Evolutionary conservation across 192 early-diverging fungal genomes (phyloP), one percentile per base, ranked within the genome.

Genomic region (Coemansia erecta): DNA sequence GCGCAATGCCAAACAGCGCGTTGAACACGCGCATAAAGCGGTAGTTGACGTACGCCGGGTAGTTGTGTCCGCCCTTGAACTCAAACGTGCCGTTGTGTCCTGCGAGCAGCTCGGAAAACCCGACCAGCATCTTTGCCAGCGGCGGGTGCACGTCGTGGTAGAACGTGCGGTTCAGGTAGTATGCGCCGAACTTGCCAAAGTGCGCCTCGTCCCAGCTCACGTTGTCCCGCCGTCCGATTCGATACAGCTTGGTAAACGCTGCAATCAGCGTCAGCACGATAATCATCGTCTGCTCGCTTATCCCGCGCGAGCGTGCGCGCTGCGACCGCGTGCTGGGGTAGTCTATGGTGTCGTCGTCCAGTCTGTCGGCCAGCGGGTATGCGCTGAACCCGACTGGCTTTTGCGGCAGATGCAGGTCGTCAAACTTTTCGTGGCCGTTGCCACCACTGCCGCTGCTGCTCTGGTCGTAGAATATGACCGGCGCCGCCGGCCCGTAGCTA

Each of bases 101-200:
- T 3, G 85, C 92, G 41, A 98, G 40, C 0, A 85, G 56, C 40
- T 93, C 95, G 3, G 92, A 85, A 13, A 97, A 67, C 1, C 89
- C 97, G 15, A 94, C 86, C 17, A 98, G 83, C 84, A 97, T 96
- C 79, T 98, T 98, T 11, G 94, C 94, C 56, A 98, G 81, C 12
- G 97, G 97, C 40, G 97, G 97, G 70, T 98, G 97, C 10, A 98
- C 97, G 80, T 98, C 97, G 69, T 93, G 93, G 71, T 98, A 97
- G 69, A 98, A 98, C 44, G 89, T 89, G 17, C 87, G 78, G 56
- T 94, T 92, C 42, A 98, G 60, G 74, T 98, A 98, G 71, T 92
- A 82, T 14, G 90, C 90, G 19, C 88, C 94, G 72, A 98, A 98
- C 84, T 97, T 83, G 53, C 58, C 65, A 63, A 76, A 78, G 58